These are phyloP conservation scores for Solioccasus polychromus DNA, from an alignment of 768 basidiomycete genomes.

Conservation along the genomic window DNA sequence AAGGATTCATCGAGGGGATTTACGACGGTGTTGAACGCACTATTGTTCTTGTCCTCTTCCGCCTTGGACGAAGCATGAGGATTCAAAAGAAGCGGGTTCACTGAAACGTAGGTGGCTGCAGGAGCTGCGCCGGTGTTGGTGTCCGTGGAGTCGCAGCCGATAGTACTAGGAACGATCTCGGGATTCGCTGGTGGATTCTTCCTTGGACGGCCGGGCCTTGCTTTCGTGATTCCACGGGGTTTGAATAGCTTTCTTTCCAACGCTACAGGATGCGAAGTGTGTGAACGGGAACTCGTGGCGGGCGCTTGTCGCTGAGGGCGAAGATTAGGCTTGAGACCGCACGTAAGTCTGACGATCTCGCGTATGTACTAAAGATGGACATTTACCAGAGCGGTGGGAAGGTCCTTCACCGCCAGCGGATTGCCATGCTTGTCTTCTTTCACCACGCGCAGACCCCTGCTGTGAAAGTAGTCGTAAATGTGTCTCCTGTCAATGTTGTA, in stretches of 20 bases:
- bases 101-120: conserved; percentile 15
- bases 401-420: conserved; percentile 31
- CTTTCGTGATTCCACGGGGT: conserved; percentile 29
- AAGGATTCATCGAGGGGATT: conserved; percentile 26
- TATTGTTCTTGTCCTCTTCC: conserved; percentile 5
- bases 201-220: conserved; percentile 30
- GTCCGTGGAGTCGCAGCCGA: conserved; percentile 11
- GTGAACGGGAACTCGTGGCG: conserved; percentile 16
- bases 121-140: conserved; percentile 1
- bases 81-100: conserved; percentile 33
- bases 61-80: conserved; percentile 1
- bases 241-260: conserved; percentile 17
- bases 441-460: conserved; percentile 56
- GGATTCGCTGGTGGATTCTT: conserved; percentile 13
- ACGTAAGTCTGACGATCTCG: conserved; percentile 12
- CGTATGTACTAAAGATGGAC: conserved; percentile 2
- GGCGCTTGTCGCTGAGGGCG: conserved; percentile 29
- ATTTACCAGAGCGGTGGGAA: conserved; percentile 22
- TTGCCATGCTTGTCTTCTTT: conserved; percentile 64
- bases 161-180: conserved; percentile 2
- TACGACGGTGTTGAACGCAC: conserved; percentile 16
- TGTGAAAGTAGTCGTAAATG: conserved; percentile 79
- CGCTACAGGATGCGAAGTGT: conserved; percentile 14
- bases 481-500: conserved; percentile 70
- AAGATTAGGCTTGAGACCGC: conserved; percentile 26